Conservation (phyloP, 768 basidiomycete genomes). For the Nevesoporus exiguus region DNA sequence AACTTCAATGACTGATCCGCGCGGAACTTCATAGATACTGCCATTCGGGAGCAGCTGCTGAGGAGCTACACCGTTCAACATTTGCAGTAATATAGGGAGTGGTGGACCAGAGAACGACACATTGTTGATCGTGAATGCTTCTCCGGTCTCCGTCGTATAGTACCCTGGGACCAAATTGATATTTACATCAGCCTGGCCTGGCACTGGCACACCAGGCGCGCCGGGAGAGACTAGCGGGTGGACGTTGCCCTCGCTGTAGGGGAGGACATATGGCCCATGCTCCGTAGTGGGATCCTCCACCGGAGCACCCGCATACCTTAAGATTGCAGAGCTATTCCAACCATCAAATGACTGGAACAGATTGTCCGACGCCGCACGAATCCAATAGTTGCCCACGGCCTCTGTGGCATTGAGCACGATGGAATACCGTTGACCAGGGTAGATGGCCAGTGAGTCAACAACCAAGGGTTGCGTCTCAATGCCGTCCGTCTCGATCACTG, state of each 20-base stretch:
- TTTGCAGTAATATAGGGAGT: slow-evolving; percentile 42
- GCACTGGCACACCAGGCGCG: slow-evolving; percentile 33
- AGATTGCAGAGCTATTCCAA: slow-evolving; percentile 38
- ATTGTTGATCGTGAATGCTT: slow-evolving; percentile 25
- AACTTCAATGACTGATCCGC: slow-evolving; percentile 45
- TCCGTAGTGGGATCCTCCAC: slow-evolving; percentile 31
- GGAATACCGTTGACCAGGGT: slow-evolving; percentile 29
- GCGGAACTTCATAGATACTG: slow-evolving; percentile 39
- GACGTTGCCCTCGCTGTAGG: slow-evolving; percentile 36
- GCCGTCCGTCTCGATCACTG: slow-evolving; percentile 46
- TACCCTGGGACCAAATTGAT: slow-evolving; percentile 32
- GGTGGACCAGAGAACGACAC: slow-evolving; percentile 31
- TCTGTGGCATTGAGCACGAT: slow-evolving; percentile 28
- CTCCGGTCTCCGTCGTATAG: not conserved
- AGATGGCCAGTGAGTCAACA: slow-evolving; percentile 45
- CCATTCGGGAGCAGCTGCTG: slow-evolving; percentile 40
- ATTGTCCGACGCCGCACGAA: slow-evolving; percentile 29
- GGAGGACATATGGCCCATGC: slow-evolving; percentile 17
- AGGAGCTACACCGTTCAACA: slow-evolving; percentile 36
- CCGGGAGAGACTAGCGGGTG: slow-evolving; percentile 27
- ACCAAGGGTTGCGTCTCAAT: slow-evolving; percentile 35
- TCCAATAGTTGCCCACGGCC: slow-evolving; percentile 39
- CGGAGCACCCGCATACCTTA: slow-evolving; percentile 40
- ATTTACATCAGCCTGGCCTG: slow-evolving; percentile 39
- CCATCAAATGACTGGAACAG: slow-evolving; percentile 24